Percentiles rank a stretch among this genome's conserved stretches.
Conservation (phyloP, 176 grass and related monocot genomes). For the Zoysia pacifica region DNA sequence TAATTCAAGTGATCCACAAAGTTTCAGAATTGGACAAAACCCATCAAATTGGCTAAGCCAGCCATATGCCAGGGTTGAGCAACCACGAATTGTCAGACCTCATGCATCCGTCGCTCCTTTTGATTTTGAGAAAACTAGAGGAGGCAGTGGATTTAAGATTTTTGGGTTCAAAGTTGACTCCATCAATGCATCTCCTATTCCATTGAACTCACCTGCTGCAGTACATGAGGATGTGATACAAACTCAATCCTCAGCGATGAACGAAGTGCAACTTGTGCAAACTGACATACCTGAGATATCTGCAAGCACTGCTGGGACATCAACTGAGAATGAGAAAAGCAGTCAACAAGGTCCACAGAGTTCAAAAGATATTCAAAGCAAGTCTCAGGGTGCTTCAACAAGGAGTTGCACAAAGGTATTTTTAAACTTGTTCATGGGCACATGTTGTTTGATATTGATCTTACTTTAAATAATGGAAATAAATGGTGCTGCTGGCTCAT, state of each 20-base stretch:
- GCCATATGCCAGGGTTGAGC: constrained; percentile 34
- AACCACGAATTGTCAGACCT: constrained; percentile 57
- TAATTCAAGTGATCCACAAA: constrained; percentile 46
- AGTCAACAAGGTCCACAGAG: constrained; percentile 46
- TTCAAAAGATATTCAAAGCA: constrained; percentile 67
- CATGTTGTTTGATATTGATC: background rate
- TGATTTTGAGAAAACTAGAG: constrained; percentile 67
- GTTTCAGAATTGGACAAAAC: constrained; percentile 50
- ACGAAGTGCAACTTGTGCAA: constrained; percentile 42
- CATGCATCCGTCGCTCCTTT: constrained; percentile 57
- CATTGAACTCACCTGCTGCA: constrained; percentile 49
- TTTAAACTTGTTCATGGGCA: background rate
- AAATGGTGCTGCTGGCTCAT: background rate
- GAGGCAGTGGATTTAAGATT: constrained; percentile 71
- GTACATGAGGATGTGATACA: constrained; percentile 51
- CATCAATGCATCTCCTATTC: constrained; percentile 44
- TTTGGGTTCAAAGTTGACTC: constrained; percentile 88
- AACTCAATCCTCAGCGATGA: constrained; percentile 37
- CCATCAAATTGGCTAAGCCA: constrained; percentile 64
- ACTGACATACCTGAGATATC: constrained; percentile 69
- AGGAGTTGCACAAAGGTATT: constrained; percentile 93
- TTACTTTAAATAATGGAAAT: too few species aligned
- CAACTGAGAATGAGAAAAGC: constrained; percentile 56
- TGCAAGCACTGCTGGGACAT: constrained; percentile 55
- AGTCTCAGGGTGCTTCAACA: constrained; percentile 56